phyloP scores from a whole-genome alignment of 345 rosid species.

The Syzygium oleosum region DNA sequence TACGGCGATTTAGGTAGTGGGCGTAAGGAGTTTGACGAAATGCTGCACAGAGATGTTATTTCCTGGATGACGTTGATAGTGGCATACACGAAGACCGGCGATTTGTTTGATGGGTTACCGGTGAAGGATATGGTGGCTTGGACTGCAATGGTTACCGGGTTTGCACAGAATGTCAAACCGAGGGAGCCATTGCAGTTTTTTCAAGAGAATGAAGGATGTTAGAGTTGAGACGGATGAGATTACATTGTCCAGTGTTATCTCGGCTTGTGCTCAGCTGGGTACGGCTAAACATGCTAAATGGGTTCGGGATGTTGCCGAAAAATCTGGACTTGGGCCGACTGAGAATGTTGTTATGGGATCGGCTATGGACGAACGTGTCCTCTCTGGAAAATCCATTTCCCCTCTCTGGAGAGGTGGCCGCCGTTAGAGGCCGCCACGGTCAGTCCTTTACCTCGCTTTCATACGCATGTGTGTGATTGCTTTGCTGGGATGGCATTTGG shows the following conservation, averaged over 20 bases:
- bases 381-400: too few relatives aligned
- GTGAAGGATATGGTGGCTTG: slow-evolving; percentile 60
- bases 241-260: slow-evolving; percentile 49
- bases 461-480: too few relatives aligned
- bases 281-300: slow-evolving; percentile 42
- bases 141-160: slow-evolving; percentile 76
- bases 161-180: slow-evolving; percentile 66
- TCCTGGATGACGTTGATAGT: slow-evolving; percentile 63
- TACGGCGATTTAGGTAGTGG: slow-evolving; percentile 40
- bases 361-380: slow-evolving; percentile 40
- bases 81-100: slow-evolving; percentile 47
- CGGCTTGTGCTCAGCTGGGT: slow-evolving; percentile 82
- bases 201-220: slow-evolving; percentile 45
- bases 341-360: slow-evolving; percentile 58
- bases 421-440: too few relatives aligned
- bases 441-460: too few relatives aligned
- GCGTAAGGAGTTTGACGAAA: slow-evolving; percentile 64
- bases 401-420: too few relatives aligned
- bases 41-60: slow-evolving; percentile 49
- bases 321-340: slow-evolving; percentile 21
- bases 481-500: too few relatives aligned
- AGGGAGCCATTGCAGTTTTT: slow-evolving; percentile 39
- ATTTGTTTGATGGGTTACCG: slow-evolving; percentile 41
- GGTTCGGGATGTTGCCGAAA: slow-evolving; percentile 30
- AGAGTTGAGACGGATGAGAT: slow-evolving; percentile 48